Evolutionary conservation across 371 early-diverging fungal genomes (phyloP).

Genomic region (Saksenaea vasiformis): DNA sequence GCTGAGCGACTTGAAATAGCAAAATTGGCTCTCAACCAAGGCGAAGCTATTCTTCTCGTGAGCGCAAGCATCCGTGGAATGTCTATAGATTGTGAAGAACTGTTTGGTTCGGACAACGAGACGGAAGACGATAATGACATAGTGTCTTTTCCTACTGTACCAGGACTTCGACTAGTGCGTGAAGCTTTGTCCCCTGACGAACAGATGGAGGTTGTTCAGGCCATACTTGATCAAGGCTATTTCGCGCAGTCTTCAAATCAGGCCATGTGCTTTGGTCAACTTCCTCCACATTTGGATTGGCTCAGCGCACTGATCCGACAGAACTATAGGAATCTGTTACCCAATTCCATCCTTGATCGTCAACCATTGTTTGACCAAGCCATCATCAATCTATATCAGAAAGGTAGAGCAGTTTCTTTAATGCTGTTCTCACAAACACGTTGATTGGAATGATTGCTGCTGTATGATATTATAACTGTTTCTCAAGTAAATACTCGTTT

Average conservation of each 20-base stretch:
- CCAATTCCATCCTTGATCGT: constrained; percentile 19
- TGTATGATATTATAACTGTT: too few relatives aligned
- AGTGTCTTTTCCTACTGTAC: constrained; percentile 13
- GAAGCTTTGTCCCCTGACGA: constrained; percentile 34
- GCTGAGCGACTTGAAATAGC: too few relatives aligned
- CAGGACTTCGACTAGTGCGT: constrained; percentile 28
- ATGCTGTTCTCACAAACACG: too few relatives aligned
- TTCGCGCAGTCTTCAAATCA: constrained; percentile 34
- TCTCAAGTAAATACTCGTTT: too few relatives aligned
- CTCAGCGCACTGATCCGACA: constrained; percentile 16
- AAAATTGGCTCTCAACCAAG: too few relatives aligned
- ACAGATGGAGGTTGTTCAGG: constrained; percentile 36
- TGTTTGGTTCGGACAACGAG: constrained; percentile 42
- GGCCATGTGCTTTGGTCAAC: constrained; percentile 45
- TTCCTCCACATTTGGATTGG: constrained; percentile 26
- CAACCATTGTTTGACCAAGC: constrained; percentile 50
- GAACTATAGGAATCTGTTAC: constrained; percentile 22
- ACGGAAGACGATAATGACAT: constrained; percentile 6
- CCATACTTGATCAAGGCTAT: constrained; percentile 22
- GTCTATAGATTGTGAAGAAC: constrained; percentile 32
- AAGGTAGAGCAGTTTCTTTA: constrained; percentile 24
- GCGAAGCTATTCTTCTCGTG: too few relatives aligned
- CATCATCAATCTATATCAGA: constrained; percentile 42
- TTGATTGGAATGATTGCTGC: too few relatives aligned
- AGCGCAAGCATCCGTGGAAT: too few relatives aligned